A percentile compares a stretch with the other conserved stretches of the same genome.
phyloP scores from a whole-genome alignment of 805 yeast species.

The Yamadazyma phyllophila region DNA sequence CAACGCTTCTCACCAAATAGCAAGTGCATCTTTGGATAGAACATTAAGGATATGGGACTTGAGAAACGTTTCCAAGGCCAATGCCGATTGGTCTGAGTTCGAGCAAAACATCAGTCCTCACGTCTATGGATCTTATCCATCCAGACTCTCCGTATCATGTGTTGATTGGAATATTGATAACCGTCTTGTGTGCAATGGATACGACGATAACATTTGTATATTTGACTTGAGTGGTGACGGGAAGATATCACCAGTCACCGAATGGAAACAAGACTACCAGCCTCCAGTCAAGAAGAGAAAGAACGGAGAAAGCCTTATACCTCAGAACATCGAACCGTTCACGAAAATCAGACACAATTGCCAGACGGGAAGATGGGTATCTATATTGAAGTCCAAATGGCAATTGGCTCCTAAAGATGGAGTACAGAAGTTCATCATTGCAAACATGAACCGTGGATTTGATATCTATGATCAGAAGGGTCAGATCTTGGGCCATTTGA shows the following conservation, averaged over 20 bases:
- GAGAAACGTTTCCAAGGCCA: conserved; percentile 47
- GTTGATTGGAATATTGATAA: conserved; percentile 76
- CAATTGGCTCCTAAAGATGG: conserved; percentile 70
- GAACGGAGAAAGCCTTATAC: conserved; percentile 18
- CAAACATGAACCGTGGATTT: conserved; percentile 85
- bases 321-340: conserved; percentile 53
- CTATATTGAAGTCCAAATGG: conserved; percentile 87
- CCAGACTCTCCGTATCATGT: conserved; percentile 78
- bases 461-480: conserved; percentile 83
- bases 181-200: conserved; percentile 86
- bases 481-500: conserved; percentile 70
- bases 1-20: conserved; percentile 56
- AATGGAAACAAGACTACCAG: conserved; percentile 19
- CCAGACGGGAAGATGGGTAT: conserved; percentile 96
- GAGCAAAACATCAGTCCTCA: conserved; percentile 50
- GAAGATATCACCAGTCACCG: conserved; percentile 20
- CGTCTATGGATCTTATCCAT: conserved; percentile 58
- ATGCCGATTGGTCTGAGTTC: conserved; percentile 53
- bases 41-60: conserved; percentile 86
- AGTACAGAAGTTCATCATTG: conserved; percentile 82
- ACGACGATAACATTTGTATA: conserved; percentile 78
- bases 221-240: conserved; percentile 52
- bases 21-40: conserved; percentile 88
- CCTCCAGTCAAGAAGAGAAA: conserved; percentile 4
- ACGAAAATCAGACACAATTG: conserved; percentile 81